These are phyloP conservation scores for Oryza glumipatula DNA, from an alignment of 176 grass and related monocot genomes.

Conservation along the genomic window DNA sequence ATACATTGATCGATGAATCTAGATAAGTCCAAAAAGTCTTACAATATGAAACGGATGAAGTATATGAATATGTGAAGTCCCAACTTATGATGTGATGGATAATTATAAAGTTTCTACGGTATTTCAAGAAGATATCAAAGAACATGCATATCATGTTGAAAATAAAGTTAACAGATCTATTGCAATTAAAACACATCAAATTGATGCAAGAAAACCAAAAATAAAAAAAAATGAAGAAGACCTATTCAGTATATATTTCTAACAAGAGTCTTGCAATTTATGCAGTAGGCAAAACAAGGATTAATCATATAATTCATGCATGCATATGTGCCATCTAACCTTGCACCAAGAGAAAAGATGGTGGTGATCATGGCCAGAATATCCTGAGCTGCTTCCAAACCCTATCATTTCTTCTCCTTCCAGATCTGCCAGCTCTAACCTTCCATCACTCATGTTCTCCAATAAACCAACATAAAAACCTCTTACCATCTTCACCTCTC, in stretches of 20 bases:
- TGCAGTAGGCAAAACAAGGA: slow-evolving; percentile 9
- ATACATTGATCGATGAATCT: no score
- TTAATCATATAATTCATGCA: slow-evolving; percentile 17
- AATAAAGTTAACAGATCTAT: neutral
- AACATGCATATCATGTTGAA: neutral
- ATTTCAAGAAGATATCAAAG: neutral
- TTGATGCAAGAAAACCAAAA: neutral
- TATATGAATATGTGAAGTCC: neutral
- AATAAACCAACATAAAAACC: slow-evolving; percentile 68
- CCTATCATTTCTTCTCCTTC: slow-evolving; percentile 46
- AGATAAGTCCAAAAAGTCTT: no score
- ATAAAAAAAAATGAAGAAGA: neutral
- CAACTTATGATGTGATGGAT: neutral
- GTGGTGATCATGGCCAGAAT: slow-evolving; percentile 34
- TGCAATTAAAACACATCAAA: slow-evolving; percentile 5
- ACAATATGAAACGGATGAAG: no score
- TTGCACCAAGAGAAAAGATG: slow-evolving; percentile 59
- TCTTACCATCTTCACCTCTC: slow-evolving; percentile 62
- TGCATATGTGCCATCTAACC: slow-evolving; percentile 44
- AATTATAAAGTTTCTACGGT: neutral
- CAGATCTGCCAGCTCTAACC: slow-evolving; percentile 1
- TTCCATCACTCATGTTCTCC: slow-evolving; percentile 33
- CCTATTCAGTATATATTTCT: neutral
- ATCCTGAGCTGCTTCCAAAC: slow-evolving; percentile 58
- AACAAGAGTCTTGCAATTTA: neutral